Base-by-base conservation (phyloP, 2,329 filamentous ascomycete species). In the Beauveria sp. region DNA sequence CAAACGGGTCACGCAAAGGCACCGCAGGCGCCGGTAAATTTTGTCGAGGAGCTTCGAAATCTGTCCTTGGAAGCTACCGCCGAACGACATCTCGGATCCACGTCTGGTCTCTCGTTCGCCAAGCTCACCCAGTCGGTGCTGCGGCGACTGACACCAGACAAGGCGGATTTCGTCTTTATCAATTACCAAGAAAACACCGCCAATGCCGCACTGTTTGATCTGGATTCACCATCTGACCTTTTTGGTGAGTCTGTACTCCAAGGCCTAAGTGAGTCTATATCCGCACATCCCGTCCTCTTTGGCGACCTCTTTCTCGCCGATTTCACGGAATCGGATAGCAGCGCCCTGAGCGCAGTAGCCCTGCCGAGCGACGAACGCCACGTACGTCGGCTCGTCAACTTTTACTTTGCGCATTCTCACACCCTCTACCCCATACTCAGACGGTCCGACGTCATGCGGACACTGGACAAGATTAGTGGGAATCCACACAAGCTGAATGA, bases 401-500 rank as follows among this genome's bases (percentile, higher is more conserved):
- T 78, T 53, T 79, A 79, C 66, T 79, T 78, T 65, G 73, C 76
- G 0, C 77, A 79, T 62, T 78, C 75, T 2, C 76, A 79, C 55
- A 79, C 77, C 0, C 64, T 79, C 1, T 79, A 79, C 54, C 77
- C 77, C 0, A 74, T 79, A n/a, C 55, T 79, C 2, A 66, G 69
- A 70, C 10, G 61, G 61, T 5, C 30, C 30, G 72, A 77, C 50
- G 70, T 78, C n/a, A 66, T 69, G 44, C 51, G 66, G 1, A 70
- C 70, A 1, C 65, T 78, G 2, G 65, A 66, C 50, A 64, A 61
- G 20, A 66, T 74, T 48, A 71, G 70, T 14, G 34, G 30, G 22
- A 64, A 65, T 0, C 68, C 73, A 30, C 71, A 73, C 0, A 61
- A 69, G 28, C 66, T 68, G 2, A 51, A 68, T 6, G 64, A 66